These are phyloP conservation scores for Triglochin maritima DNA, from an alignment of 106 monocot species.

Conservation along the genomic window DNA sequence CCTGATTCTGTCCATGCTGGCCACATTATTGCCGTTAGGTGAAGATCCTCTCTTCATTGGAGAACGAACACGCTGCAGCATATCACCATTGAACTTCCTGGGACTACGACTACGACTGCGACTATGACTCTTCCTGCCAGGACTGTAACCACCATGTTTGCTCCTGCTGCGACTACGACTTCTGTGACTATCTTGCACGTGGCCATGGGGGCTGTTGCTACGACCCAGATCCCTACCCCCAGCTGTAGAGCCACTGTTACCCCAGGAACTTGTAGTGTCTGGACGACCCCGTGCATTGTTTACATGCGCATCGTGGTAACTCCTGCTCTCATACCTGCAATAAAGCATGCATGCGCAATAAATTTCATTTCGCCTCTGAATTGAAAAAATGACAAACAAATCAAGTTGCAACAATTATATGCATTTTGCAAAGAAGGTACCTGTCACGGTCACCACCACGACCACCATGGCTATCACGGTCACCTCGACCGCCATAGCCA, in stretches of 20 bases:
- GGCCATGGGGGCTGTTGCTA: constrained; percentile 6
- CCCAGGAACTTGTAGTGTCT: constrained; percentile 3
- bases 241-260: not conserved
- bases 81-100: not conserved
- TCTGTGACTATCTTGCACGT: not conserved
- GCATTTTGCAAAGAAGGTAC: not conserved
- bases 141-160: not conserved
- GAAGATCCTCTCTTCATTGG: not conserved
- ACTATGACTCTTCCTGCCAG: constrained; percentile 3
- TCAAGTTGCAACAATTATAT: not conserved
- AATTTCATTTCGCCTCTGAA: not conserved
- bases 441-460: constrained; percentile 12
- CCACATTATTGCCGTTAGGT: not conserved
- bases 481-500: constrained; percentile 23
- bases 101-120: constrained; percentile 12
- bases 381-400: not conserved
- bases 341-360: not conserved
- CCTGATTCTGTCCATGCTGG: not conserved
- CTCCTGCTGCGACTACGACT: not conserved
- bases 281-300: constrained; percentile 2
- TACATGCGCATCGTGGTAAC: constrained; percentile 3
- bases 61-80: not conserved
- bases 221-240: constrained; percentile 2
- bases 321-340: constrained; percentile 10
- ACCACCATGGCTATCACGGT: not conserved